Base-by-base conservation (phyloP, 2,329 filamentous ascomycete genomes). In the Pyrenochaeta sp. region DNA sequence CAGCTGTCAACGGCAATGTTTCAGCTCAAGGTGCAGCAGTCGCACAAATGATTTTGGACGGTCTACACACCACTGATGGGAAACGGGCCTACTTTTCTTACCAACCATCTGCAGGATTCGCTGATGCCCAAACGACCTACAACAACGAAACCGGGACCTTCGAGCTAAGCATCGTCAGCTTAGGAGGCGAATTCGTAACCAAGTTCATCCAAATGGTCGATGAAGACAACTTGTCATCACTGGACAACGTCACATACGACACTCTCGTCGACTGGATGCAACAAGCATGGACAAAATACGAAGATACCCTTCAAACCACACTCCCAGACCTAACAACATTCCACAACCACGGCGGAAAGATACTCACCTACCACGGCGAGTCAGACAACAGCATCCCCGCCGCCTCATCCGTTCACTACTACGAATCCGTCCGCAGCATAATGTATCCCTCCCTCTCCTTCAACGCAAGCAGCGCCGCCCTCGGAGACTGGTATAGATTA, bases 331-430 rank as follows among this genome's bases (percentile, higher is more conserved):
- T 88, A 0, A 82, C 81, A 0, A 61, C 76, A 10, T 86, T 86
- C 77, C 75, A 82, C 28, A 51, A 75, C 3, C 64, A 76, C 0
- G 85, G 85, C 27, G 85, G 83, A 54, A 88, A 88, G 72, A 71
- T 87, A 2, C 73, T 88, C 10, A 84, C 86, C 71, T 86, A 81
- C 76, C 85, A 88, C 72, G 85, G 85, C 54, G 84, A 87, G 71
- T 82, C 81, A 1, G 86, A 88, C 69, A 70, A 77, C 22, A 81
- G 78, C 10, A 77, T 88, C 59, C 84, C 85, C 1, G 69, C 85
- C 0, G 83, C 78, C 5, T 85, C 83, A 0, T 86, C 84, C 0
- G 80, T 85, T 1, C 83, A 80, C 66, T 88, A 86, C 77, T 82
- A 79, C 72, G 78, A 87, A 52, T 81, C 83, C 4, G 84, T 87